phyloP scores from a whole-genome alignment of 106 monocot genomes.

The Apostasia ramifera region DNA sequence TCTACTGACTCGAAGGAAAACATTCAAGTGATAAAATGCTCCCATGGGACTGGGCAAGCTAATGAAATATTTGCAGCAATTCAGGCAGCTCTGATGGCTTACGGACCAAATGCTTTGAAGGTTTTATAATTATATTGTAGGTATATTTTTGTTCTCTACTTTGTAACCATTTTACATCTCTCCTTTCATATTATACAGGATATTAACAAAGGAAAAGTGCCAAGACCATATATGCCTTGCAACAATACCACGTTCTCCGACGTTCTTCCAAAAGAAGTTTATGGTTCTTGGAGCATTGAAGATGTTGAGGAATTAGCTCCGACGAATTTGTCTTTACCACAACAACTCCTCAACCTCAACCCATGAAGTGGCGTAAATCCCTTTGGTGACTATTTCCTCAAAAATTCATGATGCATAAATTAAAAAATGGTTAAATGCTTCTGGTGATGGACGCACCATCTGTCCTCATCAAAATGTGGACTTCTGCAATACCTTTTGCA shows the following conservation, averaged over 20 bases:
- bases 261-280: conserved; percentile 45
- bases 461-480: no score
- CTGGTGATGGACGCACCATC: no score
- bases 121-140: conserved; percentile 17
- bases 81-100: conserved; percentile 50
- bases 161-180: background rate
- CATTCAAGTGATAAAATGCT: conserved; percentile 63
- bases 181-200: conserved; percentile 20
- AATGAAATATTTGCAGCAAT: conserved; percentile 56
- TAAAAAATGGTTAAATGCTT: no score
- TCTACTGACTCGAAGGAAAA: conserved; percentile 47
- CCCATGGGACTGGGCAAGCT: conserved; percentile 49
- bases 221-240: conserved; percentile 63
- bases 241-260: conserved; percentile 13
- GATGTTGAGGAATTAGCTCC: conserved; percentile 25
- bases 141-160: background rate
- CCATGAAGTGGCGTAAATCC: background rate
- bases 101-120: conserved; percentile 67
- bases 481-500: no score
- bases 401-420: no score
- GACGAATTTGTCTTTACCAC: conserved; percentile 27
- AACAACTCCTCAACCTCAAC: conserved; percentile 21
- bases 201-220: conserved; percentile 47
- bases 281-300: conserved; percentile 25
- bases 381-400: no score